Percentiles rank a stretch among this genome's conserved stretches.
Evolutionary conservation across 1,284 basidiomycete genomes (phyloP).

Genomic region (Sanghuangporus weigelae): DNA sequence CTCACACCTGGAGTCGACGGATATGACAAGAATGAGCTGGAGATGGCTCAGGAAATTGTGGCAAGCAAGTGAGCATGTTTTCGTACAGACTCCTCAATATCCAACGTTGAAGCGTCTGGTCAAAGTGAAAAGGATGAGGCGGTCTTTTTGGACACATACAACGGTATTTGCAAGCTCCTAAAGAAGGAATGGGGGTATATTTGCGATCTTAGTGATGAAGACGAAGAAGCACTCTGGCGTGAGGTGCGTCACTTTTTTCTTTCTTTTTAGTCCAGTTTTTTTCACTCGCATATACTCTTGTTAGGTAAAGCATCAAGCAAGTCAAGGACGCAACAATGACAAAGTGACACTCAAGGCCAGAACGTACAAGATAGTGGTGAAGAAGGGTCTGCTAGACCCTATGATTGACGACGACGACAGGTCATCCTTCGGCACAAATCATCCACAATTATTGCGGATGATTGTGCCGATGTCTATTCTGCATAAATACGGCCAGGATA

Average conservation of each 20-base stretch:
- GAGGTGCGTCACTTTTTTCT: not conserved
- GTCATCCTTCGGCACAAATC: not conserved
- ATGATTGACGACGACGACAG: not conserved
- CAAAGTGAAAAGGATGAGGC: not conserved
- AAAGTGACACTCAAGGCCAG: not conserved
- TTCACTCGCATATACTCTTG: not conserved
- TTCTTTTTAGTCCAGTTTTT: not conserved
- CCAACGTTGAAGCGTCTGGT: not conserved
- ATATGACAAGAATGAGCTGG: not conserved
- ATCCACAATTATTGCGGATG: not conserved
- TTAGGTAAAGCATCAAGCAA: not conserved
- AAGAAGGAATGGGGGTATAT: not conserved
- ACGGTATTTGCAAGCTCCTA: not conserved
- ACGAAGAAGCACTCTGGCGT: not conserved
- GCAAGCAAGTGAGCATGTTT: not conserved
- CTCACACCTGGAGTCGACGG: not conserved
- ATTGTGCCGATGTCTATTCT: not conserved
- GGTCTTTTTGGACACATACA: not conserved
- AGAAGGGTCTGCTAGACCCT: not conserved
- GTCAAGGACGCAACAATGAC: not conserved
- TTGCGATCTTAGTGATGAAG: not conserved
- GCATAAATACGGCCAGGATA: not conserved
- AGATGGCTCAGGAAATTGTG: not conserved
- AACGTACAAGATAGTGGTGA: not conserved
- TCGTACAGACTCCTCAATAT: not conserved